Conservation (phyloP, 768 basidiomycete species). For the Cystobasidium tubakii region DNA sequence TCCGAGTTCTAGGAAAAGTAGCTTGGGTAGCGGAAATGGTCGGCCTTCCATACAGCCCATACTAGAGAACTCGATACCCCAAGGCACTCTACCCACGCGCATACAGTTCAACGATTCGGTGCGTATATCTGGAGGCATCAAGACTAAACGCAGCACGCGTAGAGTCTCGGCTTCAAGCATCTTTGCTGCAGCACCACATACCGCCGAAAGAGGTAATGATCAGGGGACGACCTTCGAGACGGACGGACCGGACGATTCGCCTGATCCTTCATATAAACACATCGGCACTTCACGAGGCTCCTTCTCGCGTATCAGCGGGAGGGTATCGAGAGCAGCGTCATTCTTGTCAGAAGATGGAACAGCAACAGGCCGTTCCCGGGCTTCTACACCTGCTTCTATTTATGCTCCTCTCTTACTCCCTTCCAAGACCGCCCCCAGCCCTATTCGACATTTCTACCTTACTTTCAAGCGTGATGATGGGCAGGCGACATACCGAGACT, state of each 20-base stretch:
- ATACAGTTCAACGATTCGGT: conserved; percentile 21
- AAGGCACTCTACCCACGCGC: neutral
- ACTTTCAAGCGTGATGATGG: conserved; percentile 18
- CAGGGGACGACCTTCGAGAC: no score
- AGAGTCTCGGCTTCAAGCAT: neutral
- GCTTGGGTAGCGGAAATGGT: neutral
- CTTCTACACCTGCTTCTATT: conserved; percentile 23
- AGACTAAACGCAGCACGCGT: neutral
- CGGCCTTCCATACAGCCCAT: neutral
- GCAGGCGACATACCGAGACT: neutral
- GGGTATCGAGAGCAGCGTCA: conserved; percentile 5
- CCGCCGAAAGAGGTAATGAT: neutral
- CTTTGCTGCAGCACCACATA: neutral
- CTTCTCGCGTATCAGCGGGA: neutral
- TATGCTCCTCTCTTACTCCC: conserved; percentile 31
- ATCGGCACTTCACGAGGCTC: neutral
- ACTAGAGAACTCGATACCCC: neutral
- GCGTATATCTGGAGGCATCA: neutral
- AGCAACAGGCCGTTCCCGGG: conserved; percentile 9
- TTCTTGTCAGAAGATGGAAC: conserved; percentile 17
- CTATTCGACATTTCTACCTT: conserved; percentile 17
- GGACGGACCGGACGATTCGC: neutral
- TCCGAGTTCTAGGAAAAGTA: neutral
- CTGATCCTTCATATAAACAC: neutral
- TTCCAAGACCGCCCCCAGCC: conserved; percentile 20